phyloP scores from a whole-genome alignment of 805 yeast species.

The Saturnispora gosingensis region DNA sequence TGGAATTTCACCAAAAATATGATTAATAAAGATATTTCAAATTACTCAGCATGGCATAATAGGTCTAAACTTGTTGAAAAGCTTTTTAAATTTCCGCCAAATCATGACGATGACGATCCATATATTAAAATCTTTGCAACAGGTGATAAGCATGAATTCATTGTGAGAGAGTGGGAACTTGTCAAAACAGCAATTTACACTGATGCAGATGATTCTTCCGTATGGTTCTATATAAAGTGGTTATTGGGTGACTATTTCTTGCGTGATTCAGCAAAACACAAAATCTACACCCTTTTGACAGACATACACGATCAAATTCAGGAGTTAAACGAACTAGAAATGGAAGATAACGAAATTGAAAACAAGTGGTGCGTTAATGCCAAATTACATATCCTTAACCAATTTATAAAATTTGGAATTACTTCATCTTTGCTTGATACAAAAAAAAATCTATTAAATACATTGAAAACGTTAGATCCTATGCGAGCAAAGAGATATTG shows the following conservation, averaged over 20 bases:
- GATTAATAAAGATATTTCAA: slow-evolving; percentile 78
- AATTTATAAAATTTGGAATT: slow-evolving; percentile 14
- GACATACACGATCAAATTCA: slow-evolving; percentile 38
- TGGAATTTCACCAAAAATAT: slow-evolving; percentile 68
- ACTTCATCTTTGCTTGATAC: neutral
- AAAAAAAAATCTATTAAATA: slow-evolving; percentile 27
- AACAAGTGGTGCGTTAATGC: slow-evolving; percentile 72
- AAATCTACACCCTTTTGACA: slow-evolving; percentile 31
- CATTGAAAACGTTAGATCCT: slow-evolving; percentile 51
- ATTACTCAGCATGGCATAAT: slow-evolving; percentile 95
- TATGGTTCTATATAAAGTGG: slow-evolving; percentile 89
- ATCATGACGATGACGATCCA: slow-evolving; percentile 7
- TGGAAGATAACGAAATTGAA: slow-evolving; percentile 52
- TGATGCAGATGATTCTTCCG: slow-evolving; percentile 90
- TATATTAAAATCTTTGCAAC: slow-evolving; percentile 12
- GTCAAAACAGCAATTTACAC: slow-evolving; percentile 80
- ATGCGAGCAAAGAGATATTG: slow-evolving; percentile 52
- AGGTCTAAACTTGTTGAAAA: slow-evolving; percentile 59
- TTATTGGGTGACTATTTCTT: slow-evolving; percentile 40
- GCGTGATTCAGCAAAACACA: slow-evolving; percentile 21
- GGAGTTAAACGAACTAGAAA: slow-evolving; percentile 66
- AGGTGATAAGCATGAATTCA: slow-evolving; percentile 22
- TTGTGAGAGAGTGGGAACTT: slow-evolving; percentile 52
- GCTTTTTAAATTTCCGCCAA: slow-evolving; percentile 28
- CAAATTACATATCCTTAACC: slow-evolving; percentile 37